A percentile compares a stretch with the other conserved stretches of the same genome.
These are phyloP conservation scores for Penicillium sp. DNA, from an alignment of 2,329 filamentous ascomycete species.

Conservation along the genomic window DNA sequence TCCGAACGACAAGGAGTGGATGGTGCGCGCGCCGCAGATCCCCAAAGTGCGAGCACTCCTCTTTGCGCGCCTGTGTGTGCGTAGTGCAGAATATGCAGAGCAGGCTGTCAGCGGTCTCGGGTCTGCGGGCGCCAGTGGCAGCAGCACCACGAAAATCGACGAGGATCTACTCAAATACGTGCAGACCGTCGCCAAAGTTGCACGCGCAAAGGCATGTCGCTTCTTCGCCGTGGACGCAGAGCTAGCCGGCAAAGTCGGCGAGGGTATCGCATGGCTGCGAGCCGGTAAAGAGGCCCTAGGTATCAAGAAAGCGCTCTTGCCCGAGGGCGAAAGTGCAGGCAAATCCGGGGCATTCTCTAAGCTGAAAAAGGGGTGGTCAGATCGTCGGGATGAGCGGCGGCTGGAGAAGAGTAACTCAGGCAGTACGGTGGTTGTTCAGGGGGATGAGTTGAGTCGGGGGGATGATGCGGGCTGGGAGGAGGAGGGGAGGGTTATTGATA, in stretches of 20 bases:
- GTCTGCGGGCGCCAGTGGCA: constrained; percentile 27
- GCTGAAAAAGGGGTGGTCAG: constrained; percentile 69
- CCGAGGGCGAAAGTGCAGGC: constrained; percentile 35
- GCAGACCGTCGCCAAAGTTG: constrained; percentile 68
- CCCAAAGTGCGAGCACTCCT: constrained; percentile 84
- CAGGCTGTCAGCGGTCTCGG: constrained; percentile 58
- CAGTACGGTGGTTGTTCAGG: constrained; percentile 31
- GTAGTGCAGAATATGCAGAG: constrained; percentile 80
- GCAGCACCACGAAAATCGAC: constrained; percentile 51
- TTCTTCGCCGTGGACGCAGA: constrained; percentile 92
- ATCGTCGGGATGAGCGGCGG: constrained; percentile 73
- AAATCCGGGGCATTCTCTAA: constrained; percentile 41
- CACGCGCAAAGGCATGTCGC: constrained; percentile 78
- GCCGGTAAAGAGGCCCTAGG: constrained; percentile 74
- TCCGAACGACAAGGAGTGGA: constrained; percentile 85
- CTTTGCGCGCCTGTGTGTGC: constrained; percentile 81
- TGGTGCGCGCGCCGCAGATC: constrained; percentile 85
- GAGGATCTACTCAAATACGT: constrained; percentile 68
- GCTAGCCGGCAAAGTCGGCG: constrained; percentile 72
- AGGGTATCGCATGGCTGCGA: constrained; percentile 79
- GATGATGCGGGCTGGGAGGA: constrained; percentile 79
- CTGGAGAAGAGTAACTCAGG: constrained; percentile 56
- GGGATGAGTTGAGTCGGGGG: constrained; percentile 46
- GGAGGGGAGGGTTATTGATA: constrained; percentile 78
- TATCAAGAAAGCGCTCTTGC: constrained; percentile 46